Conservation (phyloP, 140 eudicot genomes). For the Flaveria floridana region DNA sequence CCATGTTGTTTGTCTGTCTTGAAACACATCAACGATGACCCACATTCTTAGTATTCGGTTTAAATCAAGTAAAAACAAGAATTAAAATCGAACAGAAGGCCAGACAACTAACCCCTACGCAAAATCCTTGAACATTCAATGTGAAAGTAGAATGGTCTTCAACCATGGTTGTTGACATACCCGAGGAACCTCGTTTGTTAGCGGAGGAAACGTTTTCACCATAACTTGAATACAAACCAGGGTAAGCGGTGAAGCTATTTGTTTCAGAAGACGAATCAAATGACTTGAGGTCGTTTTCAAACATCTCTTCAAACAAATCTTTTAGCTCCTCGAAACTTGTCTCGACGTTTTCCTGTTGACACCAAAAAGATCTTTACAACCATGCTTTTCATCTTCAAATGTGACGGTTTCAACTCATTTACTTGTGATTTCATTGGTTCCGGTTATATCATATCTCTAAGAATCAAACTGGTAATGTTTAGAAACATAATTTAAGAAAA, state of each 20-base stretch:
- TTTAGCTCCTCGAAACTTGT: conserved; percentile 66
- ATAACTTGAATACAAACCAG: conserved; percentile 35
- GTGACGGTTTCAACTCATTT: conserved; percentile 2
- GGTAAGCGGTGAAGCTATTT: conserved; percentile 27
- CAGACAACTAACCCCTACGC: conserved; percentile 25
- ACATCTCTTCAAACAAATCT: conserved; percentile 66
- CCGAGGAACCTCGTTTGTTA: conserved; percentile 52
- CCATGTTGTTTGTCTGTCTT: conserved; percentile 18
- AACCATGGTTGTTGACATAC: conserved; percentile 12
- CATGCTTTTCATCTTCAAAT: neutral
- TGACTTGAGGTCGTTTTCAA: conserved; percentile 51
- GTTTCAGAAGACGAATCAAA: conserved; percentile 24
- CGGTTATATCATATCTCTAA: neutral
- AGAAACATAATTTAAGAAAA: neutral
- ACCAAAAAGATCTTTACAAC: neutral
- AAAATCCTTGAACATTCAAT: conserved; percentile 18
- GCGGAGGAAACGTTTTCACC: conserved; percentile 22
- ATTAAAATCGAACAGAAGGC: neutral
- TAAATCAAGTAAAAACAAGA: neutral
- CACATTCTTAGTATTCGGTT: conserved; percentile 13
- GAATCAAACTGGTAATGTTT: no score
- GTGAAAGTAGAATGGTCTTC: conserved; percentile 23
- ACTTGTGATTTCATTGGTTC: neutral
- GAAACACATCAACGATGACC: neutral
- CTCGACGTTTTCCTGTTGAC: conserved; percentile 50